Evolutionary conservation across 352 stramenopile genomes (phyloP).

Genomic region (Pythium pectinolyticum): DNA sequence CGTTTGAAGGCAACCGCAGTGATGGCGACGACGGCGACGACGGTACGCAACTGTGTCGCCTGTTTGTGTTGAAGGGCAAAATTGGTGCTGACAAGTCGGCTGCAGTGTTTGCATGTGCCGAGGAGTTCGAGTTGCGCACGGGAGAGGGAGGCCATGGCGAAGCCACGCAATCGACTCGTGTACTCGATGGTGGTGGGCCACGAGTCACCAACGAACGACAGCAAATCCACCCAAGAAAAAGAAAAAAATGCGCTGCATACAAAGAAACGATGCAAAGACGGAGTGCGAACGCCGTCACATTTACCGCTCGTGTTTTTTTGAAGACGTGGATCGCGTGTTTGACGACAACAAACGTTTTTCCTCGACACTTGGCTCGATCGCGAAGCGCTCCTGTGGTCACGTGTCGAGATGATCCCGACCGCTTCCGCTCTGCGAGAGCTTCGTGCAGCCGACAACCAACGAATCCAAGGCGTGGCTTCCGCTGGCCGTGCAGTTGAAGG

Average conservation of each 20-base stretch:
- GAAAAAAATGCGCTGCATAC: neutral
- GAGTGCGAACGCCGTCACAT: slow-evolving; percentile 33
- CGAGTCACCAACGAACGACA: slow-evolving; percentile 44
- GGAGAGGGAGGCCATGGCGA: slow-evolving; percentile 74
- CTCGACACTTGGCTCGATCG: slow-evolving; percentile 67
- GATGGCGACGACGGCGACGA: slow-evolving; percentile 58
- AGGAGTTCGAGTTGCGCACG: slow-evolving; percentile 74
- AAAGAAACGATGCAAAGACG: slow-evolving; percentile 23
- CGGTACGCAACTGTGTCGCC: slow-evolving; percentile 48
- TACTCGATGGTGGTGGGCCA: slow-evolving; percentile 46
- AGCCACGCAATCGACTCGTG: slow-evolving; percentile 79
- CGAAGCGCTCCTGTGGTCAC: slow-evolving; percentile 72
- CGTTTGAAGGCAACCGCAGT: slow-evolving; percentile 59
- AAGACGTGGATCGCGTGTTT: slow-evolving; percentile 82
- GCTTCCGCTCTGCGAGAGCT: slow-evolving; percentile 48
- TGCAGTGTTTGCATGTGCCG: slow-evolving; percentile 72
- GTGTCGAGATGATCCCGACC: slow-evolving; percentile 55
- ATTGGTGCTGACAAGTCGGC: slow-evolving; percentile 74
- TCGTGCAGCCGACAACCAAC: slow-evolving; percentile 42
- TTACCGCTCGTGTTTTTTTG: slow-evolving; percentile 85
- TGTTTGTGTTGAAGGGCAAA: slow-evolving; percentile 75
- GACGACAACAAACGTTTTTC: slow-evolving; percentile 82
- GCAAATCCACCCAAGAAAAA: slow-evolving; percentile 36
- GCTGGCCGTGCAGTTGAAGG: slow-evolving; percentile 59
- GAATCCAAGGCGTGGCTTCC: slow-evolving; percentile 72